These are phyloP conservation scores for Trichoderma arundinaceum DNA, from an alignment of 2,329 filamentous ascomycete genomes.

Conservation along the genomic window DNA sequence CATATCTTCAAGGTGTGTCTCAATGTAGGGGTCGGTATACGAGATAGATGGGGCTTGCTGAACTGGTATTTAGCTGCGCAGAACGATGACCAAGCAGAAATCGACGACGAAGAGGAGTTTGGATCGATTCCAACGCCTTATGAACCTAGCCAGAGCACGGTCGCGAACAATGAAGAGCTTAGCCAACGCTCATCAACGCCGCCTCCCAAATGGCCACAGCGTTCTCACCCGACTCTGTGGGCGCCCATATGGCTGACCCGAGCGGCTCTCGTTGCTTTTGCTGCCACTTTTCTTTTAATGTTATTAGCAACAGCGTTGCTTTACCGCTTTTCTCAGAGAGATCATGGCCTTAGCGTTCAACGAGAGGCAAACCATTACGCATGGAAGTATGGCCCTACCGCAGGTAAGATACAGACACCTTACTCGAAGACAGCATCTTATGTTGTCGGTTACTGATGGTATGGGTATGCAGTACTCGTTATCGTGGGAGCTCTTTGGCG, in stretches of 20 bases:
- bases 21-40: background rate
- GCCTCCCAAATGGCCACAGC: constrained; percentile 10
- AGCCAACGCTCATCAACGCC: background rate
- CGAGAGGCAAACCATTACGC: constrained; percentile 26
- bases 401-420: background rate
- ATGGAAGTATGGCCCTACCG: constrained; percentile 26
- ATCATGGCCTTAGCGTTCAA: constrained; percentile 13
- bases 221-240: constrained; percentile 3
- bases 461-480: background rate
- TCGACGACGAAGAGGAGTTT: constrained; percentile 5
- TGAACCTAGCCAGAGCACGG: background rate
- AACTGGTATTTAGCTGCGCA: constrained; percentile 11
- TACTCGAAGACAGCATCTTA: too few relatives aligned
- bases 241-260: constrained; percentile 20
- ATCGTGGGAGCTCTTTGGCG: constrained; percentile 23
- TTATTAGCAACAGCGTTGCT: constrained; percentile 15
- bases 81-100: constrained; percentile 5
- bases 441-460: background rate
- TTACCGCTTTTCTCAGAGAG: background rate
- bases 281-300: constrained; percentile 7
- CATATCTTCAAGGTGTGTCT: constrained; percentile 23
- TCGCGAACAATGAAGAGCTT: background rate
- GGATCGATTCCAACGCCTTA: constrained; percentile 2
- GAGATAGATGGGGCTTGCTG: background rate
- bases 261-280: constrained; percentile 4